phyloP scores from a whole-genome alignment of 805 yeast species.

The Blastobotrys peoriensis region DNA sequence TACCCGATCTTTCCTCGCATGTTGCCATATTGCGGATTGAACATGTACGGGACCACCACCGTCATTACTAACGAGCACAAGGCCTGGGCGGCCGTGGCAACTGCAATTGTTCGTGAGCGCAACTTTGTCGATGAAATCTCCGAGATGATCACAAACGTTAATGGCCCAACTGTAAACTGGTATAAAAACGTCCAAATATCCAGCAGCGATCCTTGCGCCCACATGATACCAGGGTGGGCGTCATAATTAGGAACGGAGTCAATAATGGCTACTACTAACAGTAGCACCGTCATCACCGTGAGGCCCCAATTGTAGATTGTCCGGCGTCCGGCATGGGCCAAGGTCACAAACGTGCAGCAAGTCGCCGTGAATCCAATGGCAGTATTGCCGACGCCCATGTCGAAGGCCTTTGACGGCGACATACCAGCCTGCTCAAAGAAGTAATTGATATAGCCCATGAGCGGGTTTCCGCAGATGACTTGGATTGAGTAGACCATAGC shows the following conservation, averaged over 20 bases:
- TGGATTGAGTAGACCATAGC: constrained; percentile 38
- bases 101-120: constrained; percentile 32
- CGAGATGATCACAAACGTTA: constrained; percentile 36
- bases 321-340: constrained; percentile 21
- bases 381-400: constrained; percentile 38
- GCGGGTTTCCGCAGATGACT: constrained; percentile 19
- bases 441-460: constrained; percentile 37
- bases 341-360: constrained; percentile 9
- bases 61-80: constrained; percentile 19
- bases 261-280: constrained; percentile 38
- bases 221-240: constrained; percentile 16
- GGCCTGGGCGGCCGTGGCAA: constrained; percentile 35
- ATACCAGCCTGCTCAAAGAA: constrained; percentile 43
- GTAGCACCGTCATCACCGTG: constrained; percentile 30
- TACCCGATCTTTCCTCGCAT: constrained; percentile 47
- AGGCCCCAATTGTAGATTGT: constrained; percentile 30
- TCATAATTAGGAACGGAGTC: constrained; percentile 11
- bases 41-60: constrained; percentile 40
- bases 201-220: constrained; percentile 40
- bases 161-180: constrained; percentile 41
- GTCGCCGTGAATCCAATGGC: constrained; percentile 43
- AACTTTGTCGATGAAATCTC: constrained; percentile 40
- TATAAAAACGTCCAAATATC: constrained; percentile 42
- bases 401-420: constrained; percentile 33
- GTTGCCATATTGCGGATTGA: constrained; percentile 42